Conservation (phyloP, 495 filamentous ascomycete genomes). For the Recurvomyces mirabilis region DNA sequence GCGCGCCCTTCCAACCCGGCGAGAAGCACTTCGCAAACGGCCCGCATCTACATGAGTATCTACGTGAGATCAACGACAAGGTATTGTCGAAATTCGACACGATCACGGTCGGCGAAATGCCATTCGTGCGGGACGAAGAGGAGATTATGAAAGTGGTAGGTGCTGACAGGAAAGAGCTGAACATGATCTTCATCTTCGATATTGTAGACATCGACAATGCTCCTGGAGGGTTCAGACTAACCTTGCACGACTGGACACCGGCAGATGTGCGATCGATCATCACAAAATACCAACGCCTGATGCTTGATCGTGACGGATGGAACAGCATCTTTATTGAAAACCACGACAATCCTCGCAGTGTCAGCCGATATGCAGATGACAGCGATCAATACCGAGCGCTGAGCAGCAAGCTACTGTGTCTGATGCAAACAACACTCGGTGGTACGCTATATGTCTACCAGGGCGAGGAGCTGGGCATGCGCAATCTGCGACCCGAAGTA, state of each 20-base stretch:
- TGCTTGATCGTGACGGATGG: constrained; percentile 42
- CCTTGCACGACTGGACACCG: constrained; percentile 33
- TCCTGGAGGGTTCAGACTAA: constrained; percentile 32
- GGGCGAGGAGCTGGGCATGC: constrained; percentile 47
- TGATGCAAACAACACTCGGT: constrained; percentile 40
- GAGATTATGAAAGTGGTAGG: constrained; percentile 40
- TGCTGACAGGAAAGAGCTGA: constrained; percentile 35
- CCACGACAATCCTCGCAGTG: constrained; percentile 34
- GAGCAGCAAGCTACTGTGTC: constrained; percentile 41
- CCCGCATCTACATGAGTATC: constrained; percentile 45
- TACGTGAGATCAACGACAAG: constrained; percentile 37
- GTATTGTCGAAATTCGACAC: constrained; percentile 37
- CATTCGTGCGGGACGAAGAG: constrained; percentile 33
- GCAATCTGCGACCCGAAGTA: constrained; percentile 39
- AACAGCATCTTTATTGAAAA: constrained; percentile 38
- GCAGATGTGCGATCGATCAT: constrained; percentile 34
- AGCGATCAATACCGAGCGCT: constrained; percentile 34
- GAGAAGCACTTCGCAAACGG: constrained; percentile 43
- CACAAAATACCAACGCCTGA: constrained; percentile 34
- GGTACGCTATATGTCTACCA: constrained; percentile 48
- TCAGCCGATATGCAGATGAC: constrained; percentile 40
- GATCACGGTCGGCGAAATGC: constrained; percentile 44
- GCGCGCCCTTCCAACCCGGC: constrained; percentile 36
- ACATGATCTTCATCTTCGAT: constrained; percentile 48
- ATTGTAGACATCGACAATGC: constrained; percentile 40